Evolutionary conservation across 345 rosid species (phyloP), one percentile per base, ranked within the genome.

Genomic region (Rhodamnia rubescens): DNA sequence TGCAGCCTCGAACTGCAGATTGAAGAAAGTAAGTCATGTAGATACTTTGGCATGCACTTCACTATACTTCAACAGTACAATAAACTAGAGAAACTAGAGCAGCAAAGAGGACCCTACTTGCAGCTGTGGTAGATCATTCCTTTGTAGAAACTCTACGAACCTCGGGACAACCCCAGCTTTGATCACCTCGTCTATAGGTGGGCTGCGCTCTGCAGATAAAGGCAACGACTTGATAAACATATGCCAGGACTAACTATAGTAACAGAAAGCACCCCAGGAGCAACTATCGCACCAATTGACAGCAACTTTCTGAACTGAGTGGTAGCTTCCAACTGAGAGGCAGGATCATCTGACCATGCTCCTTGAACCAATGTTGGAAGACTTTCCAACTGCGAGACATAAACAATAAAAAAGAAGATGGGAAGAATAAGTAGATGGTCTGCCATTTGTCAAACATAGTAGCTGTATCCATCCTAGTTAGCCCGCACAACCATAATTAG

Each of bases 141-240:
- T 93, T 85, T 89, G 93, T 85, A 95, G 96, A 90, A 94, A 95
- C 90, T 93, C 95, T 75, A 95, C 98, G 86, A 95, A 93, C 51
- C 94, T 91, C 9, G 98, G 95, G 52, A 95, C 89, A 85, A 94
- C 98, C 84, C 95, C 95, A 49, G 93, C 95, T 89, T 92, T 93
- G 86, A 95, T 94, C 56, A 95, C 98, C 90, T 95, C 98, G 86
- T 94, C 96, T 81, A 95, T 95, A 11, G 98, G 98, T 87, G 98
- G 98, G 88, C 95, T 90, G 22, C 95, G 95, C 89, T 95, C 97
- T 95, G 87, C 83, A 83, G 36, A 75, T 40, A 52, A 53, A 61
- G 24, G 61, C 20, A 82, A 11, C 18, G n/a, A 80, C 59, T 81
- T 69, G 69, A 47, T 32, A 57, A 20, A 8, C 20, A 18, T 42